Evolutionary conservation across 164 flowering plant genomes (phyloP).

Genomic region (Tinospora cordifolia): DNA sequence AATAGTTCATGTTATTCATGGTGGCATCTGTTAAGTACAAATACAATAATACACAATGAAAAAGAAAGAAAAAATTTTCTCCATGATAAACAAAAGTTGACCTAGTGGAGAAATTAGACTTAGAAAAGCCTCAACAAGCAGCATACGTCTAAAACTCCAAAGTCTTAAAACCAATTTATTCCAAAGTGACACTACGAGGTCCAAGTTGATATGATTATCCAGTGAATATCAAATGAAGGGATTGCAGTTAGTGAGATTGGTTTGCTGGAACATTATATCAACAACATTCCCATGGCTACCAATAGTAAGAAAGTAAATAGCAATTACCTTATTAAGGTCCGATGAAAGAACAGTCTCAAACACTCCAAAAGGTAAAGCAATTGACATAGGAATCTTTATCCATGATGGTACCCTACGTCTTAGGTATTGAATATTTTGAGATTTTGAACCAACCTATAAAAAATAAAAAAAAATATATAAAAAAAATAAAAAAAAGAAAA

Average conservation of each 20-base stretch:
- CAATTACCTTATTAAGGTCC: slow-evolving; percentile 25
- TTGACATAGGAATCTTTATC: slow-evolving; percentile 30
- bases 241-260: not conserved
- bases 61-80: not conserved
- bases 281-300: not conserved
- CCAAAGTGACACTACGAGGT: not conserved
- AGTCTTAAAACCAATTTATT: too few species aligned
- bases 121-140: not conserved
- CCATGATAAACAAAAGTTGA: not conserved
- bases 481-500: too few species aligned
- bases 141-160: too few species aligned
- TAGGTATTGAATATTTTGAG: slow-evolving; percentile 24
- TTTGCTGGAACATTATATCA: not conserved
- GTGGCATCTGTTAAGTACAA: not conserved
- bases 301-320: not conserved
- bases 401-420: slow-evolving; percentile 29
- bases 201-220: not conserved
- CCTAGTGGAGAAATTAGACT: not conserved
- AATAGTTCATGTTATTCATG: not conserved
- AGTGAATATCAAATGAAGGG: not conserved
- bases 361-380: slow-evolving; percentile 34
- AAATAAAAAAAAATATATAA: not conserved
- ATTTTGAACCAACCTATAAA: slow-evolving; percentile 33
- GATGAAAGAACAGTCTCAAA: slow-evolving; percentile 23
- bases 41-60: not conserved